Conservation (phyloP, 306 rosid species). For the Biancaea sappan region DNA sequence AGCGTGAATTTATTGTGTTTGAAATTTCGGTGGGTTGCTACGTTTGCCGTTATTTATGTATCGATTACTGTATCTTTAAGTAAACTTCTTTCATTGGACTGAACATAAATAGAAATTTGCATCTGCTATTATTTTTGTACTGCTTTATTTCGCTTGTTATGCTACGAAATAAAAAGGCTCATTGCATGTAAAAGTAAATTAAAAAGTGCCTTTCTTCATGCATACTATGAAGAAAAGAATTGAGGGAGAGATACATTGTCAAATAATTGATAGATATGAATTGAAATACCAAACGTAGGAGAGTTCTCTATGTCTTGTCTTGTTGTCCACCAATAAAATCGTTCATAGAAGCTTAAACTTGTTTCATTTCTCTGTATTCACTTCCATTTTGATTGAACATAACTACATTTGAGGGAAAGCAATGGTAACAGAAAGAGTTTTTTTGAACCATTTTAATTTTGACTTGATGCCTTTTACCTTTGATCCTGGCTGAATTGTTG, state of each 20-base stretch:
- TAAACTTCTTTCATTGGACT: too few relatives aligned
- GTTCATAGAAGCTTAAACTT: background rate
- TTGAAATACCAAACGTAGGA: conserved; percentile 5
- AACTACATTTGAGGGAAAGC: too few relatives aligned
- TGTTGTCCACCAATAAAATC: background rate
- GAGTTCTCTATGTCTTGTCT: background rate
- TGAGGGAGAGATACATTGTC: conserved; percentile 4
- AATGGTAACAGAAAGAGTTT: too few relatives aligned
- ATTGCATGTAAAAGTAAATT: background rate
- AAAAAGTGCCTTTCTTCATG: conserved; percentile 44
- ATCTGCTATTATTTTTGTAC: too few relatives aligned
- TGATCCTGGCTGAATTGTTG: too few relatives aligned
- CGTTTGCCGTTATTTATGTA: too few relatives aligned
- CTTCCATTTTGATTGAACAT: conserved; percentile 32
- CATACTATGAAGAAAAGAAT: conserved; percentile 57
- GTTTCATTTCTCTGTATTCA: background rate
- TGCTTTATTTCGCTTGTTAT: background rate
- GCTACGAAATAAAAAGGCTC: conserved; percentile 27
- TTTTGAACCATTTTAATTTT: too few relatives aligned
- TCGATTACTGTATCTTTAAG: too few relatives aligned
- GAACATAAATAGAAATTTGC: too few relatives aligned
- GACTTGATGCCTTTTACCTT: too few relatives aligned
- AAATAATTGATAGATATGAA: background rate
- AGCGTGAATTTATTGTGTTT: too few relatives aligned
- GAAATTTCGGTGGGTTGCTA: too few relatives aligned